phyloP scores from a whole-genome alignment of 2,329 filamentous ascomycete genomes.

The Xylaria sp. region DNA sequence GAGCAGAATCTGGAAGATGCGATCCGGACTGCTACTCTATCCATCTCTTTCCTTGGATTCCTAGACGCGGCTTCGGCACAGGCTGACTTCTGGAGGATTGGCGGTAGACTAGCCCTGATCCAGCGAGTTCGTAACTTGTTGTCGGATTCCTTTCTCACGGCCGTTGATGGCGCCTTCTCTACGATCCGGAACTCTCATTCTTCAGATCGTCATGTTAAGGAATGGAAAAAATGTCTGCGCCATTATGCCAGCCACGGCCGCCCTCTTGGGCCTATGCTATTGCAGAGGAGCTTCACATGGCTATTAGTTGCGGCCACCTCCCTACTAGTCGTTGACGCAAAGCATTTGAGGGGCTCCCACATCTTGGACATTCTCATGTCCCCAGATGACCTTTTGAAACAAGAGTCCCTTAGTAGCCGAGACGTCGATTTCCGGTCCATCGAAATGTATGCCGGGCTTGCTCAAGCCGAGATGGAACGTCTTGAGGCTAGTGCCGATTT shows the following conservation, averaged over 20 bases:
- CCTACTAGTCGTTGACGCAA: constrained; percentile 72
- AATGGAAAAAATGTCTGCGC: constrained; percentile 88
- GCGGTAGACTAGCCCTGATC: constrained; percentile 78
- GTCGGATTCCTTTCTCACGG: constrained; percentile 84
- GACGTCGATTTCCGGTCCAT: constrained; percentile 67
- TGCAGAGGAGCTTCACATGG: constrained; percentile 89
- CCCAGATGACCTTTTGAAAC: constrained; percentile 59
- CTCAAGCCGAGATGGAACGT: constrained; percentile 83
- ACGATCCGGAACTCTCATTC: constrained; percentile 83
- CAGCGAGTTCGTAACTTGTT: constrained; percentile 77
- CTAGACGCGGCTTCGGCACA: constrained; percentile 82
- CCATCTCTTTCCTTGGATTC: constrained; percentile 89
- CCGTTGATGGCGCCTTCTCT: constrained; percentile 89
- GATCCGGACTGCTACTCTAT: constrained; percentile 76
- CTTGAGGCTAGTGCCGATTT: constrained; percentile 93
- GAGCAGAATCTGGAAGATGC: constrained; percentile 72
- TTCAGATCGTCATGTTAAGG: constrained; percentile 72
- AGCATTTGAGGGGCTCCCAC: constrained; percentile 68
- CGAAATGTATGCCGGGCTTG: constrained; percentile 74
- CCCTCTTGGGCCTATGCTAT: constrained; percentile 88
- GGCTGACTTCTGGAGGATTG: constrained; percentile 81
- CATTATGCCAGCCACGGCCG: constrained; percentile 83
- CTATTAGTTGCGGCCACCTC: constrained; percentile 83
- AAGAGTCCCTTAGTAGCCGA: constrained; percentile 53
- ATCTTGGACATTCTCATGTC: constrained; percentile 79